Conservation (phyloP, 2,329 filamentous ascomycete genomes). For the Coniochaeta sp. region DNA sequence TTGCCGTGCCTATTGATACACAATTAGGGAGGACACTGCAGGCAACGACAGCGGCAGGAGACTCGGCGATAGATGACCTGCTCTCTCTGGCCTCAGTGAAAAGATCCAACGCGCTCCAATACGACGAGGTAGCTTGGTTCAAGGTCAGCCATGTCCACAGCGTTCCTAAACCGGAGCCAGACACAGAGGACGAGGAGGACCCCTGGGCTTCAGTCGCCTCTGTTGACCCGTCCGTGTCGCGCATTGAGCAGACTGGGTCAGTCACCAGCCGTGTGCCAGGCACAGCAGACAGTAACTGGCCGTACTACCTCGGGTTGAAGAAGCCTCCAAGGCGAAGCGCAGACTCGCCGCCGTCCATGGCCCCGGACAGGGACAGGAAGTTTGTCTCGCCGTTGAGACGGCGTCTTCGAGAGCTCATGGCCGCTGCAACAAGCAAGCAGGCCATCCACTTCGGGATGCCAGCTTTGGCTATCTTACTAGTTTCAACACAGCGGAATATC, state of each 20-base stretch:
- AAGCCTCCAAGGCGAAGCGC: constrained; percentile 47
- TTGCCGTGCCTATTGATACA: constrained; percentile 85
- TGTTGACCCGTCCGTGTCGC: constrained; percentile 79
- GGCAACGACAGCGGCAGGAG: constrained; percentile 55
- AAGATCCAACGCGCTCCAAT: constrained; percentile 22
- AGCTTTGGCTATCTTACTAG: constrained; percentile 78
- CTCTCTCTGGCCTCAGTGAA: constrained; percentile 43
- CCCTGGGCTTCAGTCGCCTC: constrained; percentile 81
- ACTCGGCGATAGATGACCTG: constrained; percentile 65
- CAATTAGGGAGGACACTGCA: constrained; percentile 76
- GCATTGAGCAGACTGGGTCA: constrained; percentile 87
- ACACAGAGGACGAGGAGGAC: constrained; percentile 57
- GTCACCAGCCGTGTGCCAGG: constrained; percentile 76
- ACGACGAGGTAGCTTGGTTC: constrained; percentile 80
- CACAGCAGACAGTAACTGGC: constrained; percentile 72
- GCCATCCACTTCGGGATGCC: constrained; percentile 84
- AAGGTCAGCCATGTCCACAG: constrained; percentile 69
- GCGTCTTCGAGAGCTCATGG: constrained; percentile 75
- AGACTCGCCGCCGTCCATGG: constrained; percentile 30
- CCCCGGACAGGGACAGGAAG: constrained; percentile 37
- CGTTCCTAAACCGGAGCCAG: constrained; percentile 33
- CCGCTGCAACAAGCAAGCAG: constrained; percentile 79
- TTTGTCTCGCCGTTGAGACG: constrained; percentile 57
- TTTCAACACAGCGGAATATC: constrained; percentile 87
- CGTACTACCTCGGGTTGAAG: constrained; percentile 79